phyloP scores from a whole-genome alignment of 257 asterid species.

The Nicotiana otophora region DNA sequence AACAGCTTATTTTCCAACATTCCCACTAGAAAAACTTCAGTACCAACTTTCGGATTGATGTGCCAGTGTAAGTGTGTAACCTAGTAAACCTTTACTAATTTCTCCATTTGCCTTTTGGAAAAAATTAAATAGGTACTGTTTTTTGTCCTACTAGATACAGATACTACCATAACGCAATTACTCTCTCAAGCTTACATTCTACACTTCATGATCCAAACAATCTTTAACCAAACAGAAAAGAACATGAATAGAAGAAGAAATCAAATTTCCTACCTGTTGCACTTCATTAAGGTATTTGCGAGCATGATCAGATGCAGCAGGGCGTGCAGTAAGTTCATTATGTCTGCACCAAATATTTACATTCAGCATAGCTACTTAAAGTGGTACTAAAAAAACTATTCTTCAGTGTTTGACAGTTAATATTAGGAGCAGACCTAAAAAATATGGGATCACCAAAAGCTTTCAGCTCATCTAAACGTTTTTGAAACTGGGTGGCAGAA shows the following conservation, averaged over 20 bases:
- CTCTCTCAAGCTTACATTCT: neutral
- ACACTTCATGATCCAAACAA: neutral
- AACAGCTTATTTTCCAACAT: neutral
- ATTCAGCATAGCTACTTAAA: neutral
- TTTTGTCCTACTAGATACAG: neutral
- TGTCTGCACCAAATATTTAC: slow-evolving; percentile 36
- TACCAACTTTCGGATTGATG: neutral
- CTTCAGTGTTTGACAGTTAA: slow-evolving; percentile 11
- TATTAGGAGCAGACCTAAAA: slow-evolving; percentile 51
- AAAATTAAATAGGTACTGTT: neutral
- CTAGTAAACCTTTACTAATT: neutral
- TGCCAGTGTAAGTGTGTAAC: neutral
- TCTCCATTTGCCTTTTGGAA: neutral
- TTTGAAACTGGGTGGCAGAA: slow-evolving; percentile 76
- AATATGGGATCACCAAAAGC: slow-evolving; percentile 92
- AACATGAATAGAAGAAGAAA: neutral
- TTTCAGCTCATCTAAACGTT: slow-evolving; percentile 70
- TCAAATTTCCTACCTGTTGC: slow-evolving; percentile 49
- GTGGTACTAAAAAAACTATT: neutral
- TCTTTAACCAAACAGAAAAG: neutral
- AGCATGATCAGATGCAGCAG: slow-evolving; percentile 79
- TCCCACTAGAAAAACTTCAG: neutral
- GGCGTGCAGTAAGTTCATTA: slow-evolving; percentile 85
- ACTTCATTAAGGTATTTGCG: slow-evolving; percentile 55
- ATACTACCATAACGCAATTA: neutral